Evolutionary conservation across 768 basidiomycete species (phyloP), one percentile per base, ranked within the genome.

Genomic region (Amanita fuliginea): DNA sequence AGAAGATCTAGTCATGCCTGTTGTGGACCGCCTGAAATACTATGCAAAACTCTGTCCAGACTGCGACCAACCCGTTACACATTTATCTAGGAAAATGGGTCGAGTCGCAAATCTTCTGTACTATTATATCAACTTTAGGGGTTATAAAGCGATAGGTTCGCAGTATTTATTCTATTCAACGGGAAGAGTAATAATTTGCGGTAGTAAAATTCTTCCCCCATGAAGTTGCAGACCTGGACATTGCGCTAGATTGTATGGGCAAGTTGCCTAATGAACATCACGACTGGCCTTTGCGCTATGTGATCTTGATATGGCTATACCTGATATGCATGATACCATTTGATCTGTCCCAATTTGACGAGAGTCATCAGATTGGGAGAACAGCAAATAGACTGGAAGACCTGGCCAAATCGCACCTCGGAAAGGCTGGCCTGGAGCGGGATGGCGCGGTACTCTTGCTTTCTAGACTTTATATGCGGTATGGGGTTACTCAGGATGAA

Each of bases 271-370:
- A 70, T 33, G 73, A 70, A 22, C 55, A 62, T 1, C 58, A 62
- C 7, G 76, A 81, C 34, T 98, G 96, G 96, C 68, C 84, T 19
- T 62, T 91, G 46, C 83, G 91, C 52, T 92, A 94, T 59, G 73
- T 86, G 26, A 69, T 89, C 21, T 71, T 99, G 7, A 71, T 96
- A 9, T 98, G 95, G 95, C 73, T 98, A n/a, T 86, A 89, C 18
- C 76, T 99, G 19, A 84, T 96, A 42, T 86, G 87, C 68, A 90
- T 88, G 69, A 83, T 97, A 14, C 96, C 96, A 0, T 99, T 99
- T 63, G 83, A 89, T 60, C 69, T 99, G 34, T 74, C 80, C 26
- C 86, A 90, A 57, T 90, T 96, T 47, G 90, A 92, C 58, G 82
- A 85, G 50, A 59, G 56, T 8, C 71, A 70, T 2, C 61, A 67